Percentiles rank a stretch among this genome's conserved stretches.
Evolutionary conservation across 352 stramenopile genomes (phyloP).

Genomic region (Globisporangium parvum): DNA sequence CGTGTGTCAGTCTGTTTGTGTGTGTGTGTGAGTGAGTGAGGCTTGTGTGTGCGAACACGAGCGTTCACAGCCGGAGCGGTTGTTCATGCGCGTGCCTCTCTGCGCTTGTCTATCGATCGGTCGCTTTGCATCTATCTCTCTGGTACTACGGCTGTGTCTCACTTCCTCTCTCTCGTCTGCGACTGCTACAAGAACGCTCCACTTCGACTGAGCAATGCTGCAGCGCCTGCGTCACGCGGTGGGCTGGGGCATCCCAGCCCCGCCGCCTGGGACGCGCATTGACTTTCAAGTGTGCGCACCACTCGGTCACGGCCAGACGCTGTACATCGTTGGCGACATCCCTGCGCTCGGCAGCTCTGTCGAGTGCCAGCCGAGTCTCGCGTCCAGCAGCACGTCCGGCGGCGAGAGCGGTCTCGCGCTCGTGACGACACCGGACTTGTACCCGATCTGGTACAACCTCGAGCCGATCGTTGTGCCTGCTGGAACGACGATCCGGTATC

Average conservation of each 20-base stretch:
- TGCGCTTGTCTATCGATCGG: too few species aligned
- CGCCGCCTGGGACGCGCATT: slow-evolving; percentile 57
- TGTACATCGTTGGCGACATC: slow-evolving; percentile 79
- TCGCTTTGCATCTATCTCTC: too few species aligned
- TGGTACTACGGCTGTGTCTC: too few species aligned
- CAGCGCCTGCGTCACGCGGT: slow-evolving; percentile 78
- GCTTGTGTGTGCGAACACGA: too few species aligned
- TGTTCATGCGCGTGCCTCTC: too few species aligned
- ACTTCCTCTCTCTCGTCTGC: too few species aligned
- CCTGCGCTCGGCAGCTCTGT: slow-evolving; percentile 58
- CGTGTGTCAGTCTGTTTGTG: too few species aligned
- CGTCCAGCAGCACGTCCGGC: slow-evolving; percentile 20
- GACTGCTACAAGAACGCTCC: too few species aligned
- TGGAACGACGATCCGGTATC: slow-evolving; percentile 65
- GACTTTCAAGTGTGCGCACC: slow-evolving; percentile 79
- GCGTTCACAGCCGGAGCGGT: too few species aligned
- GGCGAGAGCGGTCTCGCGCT: slow-evolving; percentile 55
- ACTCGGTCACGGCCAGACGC: slow-evolving; percentile 70
- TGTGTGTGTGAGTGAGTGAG: too few species aligned
- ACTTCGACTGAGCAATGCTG: slow-evolving; percentile 37
- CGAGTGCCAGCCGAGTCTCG: slow-evolving; percentile 44
- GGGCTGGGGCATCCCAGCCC: slow-evolving; percentile 54
- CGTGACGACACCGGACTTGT: slow-evolving; percentile 83
- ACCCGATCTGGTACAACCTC: slow-evolving; percentile 88
- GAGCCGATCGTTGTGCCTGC: slow-evolving; percentile 67